These are phyloP conservation scores for Amborella trichopoda DNA, from an alignment of 164 flowering plant genomes.

Conservation along the genomic window DNA sequence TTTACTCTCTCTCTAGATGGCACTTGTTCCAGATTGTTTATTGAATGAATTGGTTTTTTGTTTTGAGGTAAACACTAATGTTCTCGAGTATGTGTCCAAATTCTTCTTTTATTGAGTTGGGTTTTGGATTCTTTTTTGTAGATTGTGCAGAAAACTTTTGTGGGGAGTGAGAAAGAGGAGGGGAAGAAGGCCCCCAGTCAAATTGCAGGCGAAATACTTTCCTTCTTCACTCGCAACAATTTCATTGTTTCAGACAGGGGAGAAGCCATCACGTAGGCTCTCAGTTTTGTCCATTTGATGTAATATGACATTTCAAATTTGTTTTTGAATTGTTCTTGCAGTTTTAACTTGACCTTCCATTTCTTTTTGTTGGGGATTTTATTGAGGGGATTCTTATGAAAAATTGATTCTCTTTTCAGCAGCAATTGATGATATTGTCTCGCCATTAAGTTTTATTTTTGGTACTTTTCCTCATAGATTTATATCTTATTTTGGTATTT, in stretches of 20 bases:
- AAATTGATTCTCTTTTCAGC: too few species aligned
- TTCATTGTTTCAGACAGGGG: conserved; percentile 79
- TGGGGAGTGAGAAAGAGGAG: conserved; percentile 34
- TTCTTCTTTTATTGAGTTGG: neutral
- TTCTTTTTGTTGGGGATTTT: too few species aligned
- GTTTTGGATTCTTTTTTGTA: conserved; percentile 11
- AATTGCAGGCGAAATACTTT: conserved; percentile 77
- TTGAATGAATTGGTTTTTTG: neutral
- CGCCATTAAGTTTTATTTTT: too few species aligned
- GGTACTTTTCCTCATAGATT: too few species aligned
- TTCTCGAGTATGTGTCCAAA: neutral
- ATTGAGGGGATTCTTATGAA: too few species aligned
- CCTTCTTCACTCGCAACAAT: conserved; percentile 87
- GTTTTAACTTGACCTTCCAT: too few species aligned
- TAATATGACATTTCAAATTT: neutral
- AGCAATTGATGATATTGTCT: too few species aligned
- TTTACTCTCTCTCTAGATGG: neutral
- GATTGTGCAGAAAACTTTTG: conserved; percentile 82
- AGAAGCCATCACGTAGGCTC: conserved; percentile 67
- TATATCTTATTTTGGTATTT: too few species aligned
- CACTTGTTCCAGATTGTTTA: neutral
- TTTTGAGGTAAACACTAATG: neutral
- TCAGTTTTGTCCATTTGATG: neutral
- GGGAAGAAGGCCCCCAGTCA: conserved; percentile 47
- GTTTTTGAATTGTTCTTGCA: too few species aligned